These are phyloP conservation scores for Cryptococcus amylolentus DNA, from an alignment of 1,284 basidiomycete species.

Conservation along the genomic window DNA sequence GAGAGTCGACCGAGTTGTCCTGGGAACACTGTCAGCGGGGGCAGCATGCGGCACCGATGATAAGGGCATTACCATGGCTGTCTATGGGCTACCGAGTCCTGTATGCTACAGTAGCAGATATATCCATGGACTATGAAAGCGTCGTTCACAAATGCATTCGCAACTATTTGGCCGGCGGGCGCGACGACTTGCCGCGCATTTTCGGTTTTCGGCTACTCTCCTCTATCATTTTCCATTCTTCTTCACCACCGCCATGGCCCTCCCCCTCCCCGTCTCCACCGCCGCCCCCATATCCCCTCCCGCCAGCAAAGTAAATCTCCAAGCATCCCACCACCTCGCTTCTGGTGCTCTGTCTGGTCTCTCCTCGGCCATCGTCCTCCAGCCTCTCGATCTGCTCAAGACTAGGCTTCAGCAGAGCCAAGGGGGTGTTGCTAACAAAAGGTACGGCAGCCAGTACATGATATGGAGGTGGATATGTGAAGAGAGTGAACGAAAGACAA, in stretches of 20 bases:
- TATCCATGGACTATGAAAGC: no score
- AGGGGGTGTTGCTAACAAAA: slow-evolving; percentile 11
- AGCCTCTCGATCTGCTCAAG: slow-evolving; percentile 72
- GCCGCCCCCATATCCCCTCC: slow-evolving; percentile 4
- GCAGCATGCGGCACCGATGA: no score
- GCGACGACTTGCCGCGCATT: no score
- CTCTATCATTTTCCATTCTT: not conserved
- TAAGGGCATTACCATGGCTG: no score
- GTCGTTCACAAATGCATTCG: no score
- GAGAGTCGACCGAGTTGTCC: slow-evolving; percentile 23
- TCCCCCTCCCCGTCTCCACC: not conserved
- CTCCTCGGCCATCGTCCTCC: slow-evolving; percentile 44
- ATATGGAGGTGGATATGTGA: not conserved
- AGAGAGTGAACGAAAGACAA: not conserved
- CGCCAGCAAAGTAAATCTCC: slow-evolving; percentile 8
- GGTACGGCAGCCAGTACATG: not conserved
- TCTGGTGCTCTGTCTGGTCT: slow-evolving; percentile 48
- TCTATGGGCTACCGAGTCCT: no score
- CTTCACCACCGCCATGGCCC: slow-evolving; percentile 1
- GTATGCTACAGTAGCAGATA: no score
- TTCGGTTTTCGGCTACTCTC: not conserved
- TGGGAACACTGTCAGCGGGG: slow-evolving; percentile 7
- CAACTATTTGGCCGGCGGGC: no score
- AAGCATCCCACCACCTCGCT: slow-evolving; percentile 46
- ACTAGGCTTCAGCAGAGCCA: slow-evolving; percentile 72